Conservation (phyloP, 1,139 yeast species). For the Blastobotrys capitulatus region DNA sequence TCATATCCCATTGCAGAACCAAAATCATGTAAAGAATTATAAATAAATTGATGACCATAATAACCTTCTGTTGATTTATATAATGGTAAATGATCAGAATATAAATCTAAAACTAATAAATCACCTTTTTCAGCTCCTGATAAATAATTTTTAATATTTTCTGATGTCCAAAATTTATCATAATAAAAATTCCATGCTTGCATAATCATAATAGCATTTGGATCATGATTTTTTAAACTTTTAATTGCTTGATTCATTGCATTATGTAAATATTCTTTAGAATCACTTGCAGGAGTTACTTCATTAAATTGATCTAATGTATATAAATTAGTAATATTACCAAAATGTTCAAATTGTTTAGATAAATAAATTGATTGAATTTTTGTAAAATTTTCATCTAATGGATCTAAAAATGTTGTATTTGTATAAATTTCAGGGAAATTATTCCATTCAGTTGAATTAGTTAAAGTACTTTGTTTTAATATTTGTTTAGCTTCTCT, state of each 20-base stretch:
- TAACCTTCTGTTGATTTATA: slow-evolving; percentile 17
- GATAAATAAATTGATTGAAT: slow-evolving; percentile 15
- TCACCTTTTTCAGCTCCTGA: slow-evolving; percentile 19
- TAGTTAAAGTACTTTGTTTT: slow-evolving; percentile 14
- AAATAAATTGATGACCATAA: slow-evolving; percentile 19
- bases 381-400: slow-evolving; percentile 15
- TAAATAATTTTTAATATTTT: slow-evolving; percentile 16
- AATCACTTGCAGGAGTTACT: slow-evolving; percentile 16
- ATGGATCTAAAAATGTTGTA: slow-evolving; percentile 17
- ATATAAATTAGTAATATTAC: slow-evolving; percentile 16
- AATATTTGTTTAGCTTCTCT: slow-evolving; percentile 5
- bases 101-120: slow-evolving; percentile 17
- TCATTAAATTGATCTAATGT: slow-evolving; percentile 20
- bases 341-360: slow-evolving; percentile 13
- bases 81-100: slow-evolving; percentile 17
- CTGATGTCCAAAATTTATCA: slow-evolving; percentile 16
- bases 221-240: slow-evolving; percentile 13
- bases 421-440: slow-evolving; percentile 15
- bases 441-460: slow-evolving; percentile 15
- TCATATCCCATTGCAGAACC: slow-evolving; percentile 21
- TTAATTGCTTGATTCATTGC: slow-evolving; percentile 15
- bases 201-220: slow-evolving; percentile 19
- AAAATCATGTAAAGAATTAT: slow-evolving; percentile 19
- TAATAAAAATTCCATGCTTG: slow-evolving; percentile 21
- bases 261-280: slow-evolving; percentile 13